phyloP scores from a whole-genome alignment of 1,284 basidiomycete genomes.

The Pascua guehoae region DNA sequence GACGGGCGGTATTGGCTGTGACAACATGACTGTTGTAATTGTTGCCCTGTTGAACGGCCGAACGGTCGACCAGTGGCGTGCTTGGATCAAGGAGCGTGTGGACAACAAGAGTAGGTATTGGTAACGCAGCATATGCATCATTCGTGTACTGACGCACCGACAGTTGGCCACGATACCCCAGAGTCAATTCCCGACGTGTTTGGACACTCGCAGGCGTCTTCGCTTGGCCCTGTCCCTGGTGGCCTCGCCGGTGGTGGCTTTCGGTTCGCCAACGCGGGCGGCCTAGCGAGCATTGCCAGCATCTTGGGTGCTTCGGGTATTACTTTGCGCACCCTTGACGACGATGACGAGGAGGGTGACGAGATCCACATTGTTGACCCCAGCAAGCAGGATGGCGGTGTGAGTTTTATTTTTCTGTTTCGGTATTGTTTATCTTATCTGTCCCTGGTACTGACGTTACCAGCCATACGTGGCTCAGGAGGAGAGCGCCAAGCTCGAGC shows the following conservation, averaged over 20 bases:
- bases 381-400: constrained; percentile 3
- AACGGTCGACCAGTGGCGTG: constrained; percentile 87
- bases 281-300: constrained; percentile 45
- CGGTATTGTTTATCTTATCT: background rate
- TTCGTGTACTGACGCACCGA: background rate
- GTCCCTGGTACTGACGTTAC: constrained; percentile 1
- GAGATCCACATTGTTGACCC: constrained; percentile 28
- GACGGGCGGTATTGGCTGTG: constrained; percentile 92
- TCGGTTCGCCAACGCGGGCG: constrained; percentile 39
- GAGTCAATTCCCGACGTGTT: constrained; percentile 50
- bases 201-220: constrained; percentile 19
- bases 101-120: constrained; percentile 67
- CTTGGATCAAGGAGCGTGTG: constrained; percentile 83
- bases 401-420: constrained; percentile 1
- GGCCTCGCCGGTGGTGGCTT: constrained; percentile 30
- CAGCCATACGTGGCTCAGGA: background rate
- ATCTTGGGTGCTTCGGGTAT: constrained; percentile 45
- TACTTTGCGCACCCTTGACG: constrained; percentile 37
- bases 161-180: constrained; percentile 57
- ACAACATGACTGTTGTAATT: constrained; percentile 97
- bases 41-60: constrained; percentile 82
- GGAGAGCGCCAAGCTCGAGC: constrained; percentile 17
- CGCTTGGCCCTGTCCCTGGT: constrained; percentile 4
- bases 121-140: too few species aligned
- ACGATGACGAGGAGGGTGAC: constrained; percentile 40